phyloP scores from a whole-genome alignment of 2,329 filamentous ascomycete genomes.

The Lachnellula occidentalis region DNA sequence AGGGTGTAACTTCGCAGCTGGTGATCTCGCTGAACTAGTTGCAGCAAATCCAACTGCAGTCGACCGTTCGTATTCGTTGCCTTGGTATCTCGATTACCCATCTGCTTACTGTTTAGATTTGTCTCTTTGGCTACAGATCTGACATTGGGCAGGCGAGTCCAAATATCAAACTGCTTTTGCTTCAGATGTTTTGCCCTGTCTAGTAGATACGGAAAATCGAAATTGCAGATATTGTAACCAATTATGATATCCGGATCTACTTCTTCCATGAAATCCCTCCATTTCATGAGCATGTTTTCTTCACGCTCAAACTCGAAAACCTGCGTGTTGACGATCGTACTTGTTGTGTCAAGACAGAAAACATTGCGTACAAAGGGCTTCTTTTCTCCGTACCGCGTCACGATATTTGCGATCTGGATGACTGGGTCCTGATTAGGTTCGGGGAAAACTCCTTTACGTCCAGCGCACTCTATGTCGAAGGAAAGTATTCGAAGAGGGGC shows the following conservation, averaged over 20 bases:
- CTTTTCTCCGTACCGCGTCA: slow-evolving; percentile 88
- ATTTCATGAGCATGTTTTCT: slow-evolving; percentile 83
- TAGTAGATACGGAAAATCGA: slow-evolving; percentile 94
- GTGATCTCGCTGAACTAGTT: slow-evolving; percentile 89
- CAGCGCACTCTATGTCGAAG: slow-evolving; percentile 98
- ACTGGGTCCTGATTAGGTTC: slow-evolving; percentile 89
- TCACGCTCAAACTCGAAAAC: slow-evolving; percentile 79
- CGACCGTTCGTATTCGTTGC: slow-evolving; percentile 91
- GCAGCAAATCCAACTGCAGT: slow-evolving; percentile 88
- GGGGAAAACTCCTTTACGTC: slow-evolving; percentile 94
- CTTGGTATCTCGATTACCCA: slow-evolving; percentile 94
- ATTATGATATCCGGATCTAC: slow-evolving; percentile 97
- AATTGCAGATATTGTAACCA: slow-evolving; percentile 98
- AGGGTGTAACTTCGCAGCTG: slow-evolving; percentile 95
- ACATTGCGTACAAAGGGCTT: slow-evolving; percentile 97
- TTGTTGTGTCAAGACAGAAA: slow-evolving; percentile 89
- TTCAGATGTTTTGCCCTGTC: slow-evolving; percentile 84
- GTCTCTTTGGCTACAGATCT: slow-evolving; percentile 69
- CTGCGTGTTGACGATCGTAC: slow-evolving; percentile 90
- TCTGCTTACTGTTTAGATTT: slow-evolving; percentile 95
- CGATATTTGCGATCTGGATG: slow-evolving; percentile 96
- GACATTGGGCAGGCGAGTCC: slow-evolving; percentile 70
- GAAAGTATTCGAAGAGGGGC: slow-evolving; percentile 87
- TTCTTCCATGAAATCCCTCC: slow-evolving; percentile 83
- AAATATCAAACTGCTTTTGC: slow-evolving; percentile 74